A percentile compares a stretch with the other conserved stretches of the same genome.
phyloP scores from a whole-genome alignment of 2,329 filamentous ascomycete species.

The Hypoxylon sp. region DNA sequence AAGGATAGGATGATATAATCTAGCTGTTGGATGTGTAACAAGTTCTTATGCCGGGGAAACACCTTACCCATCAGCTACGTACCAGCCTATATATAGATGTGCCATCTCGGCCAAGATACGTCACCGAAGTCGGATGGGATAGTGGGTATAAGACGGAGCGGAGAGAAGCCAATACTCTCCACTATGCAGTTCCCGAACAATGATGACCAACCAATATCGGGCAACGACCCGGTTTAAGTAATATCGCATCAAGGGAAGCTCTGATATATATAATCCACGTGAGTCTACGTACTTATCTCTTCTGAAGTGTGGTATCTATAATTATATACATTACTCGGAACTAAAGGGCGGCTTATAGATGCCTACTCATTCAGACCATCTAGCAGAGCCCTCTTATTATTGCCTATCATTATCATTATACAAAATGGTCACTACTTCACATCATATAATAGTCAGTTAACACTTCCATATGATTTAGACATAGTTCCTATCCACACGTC shows the following conservation, averaged over 20 bases:
- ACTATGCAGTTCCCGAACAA: constrained; percentile 18
- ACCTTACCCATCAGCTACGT: constrained; percentile 5
- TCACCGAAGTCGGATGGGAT: constrained; percentile 41
- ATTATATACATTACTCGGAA: constrained; percentile 8
- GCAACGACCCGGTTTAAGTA: constrained; percentile 30
- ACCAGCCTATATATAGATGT: constrained; percentile 15
- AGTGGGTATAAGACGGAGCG: constrained; percentile 34
- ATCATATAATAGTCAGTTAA: not conserved
- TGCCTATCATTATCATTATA: not conserved
- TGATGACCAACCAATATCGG: constrained; percentile 23
- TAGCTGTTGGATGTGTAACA: not conserved
- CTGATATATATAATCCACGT: not conserved
- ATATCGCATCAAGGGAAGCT: not conserved
- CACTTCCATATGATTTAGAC: not conserved
- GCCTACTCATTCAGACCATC: not conserved
- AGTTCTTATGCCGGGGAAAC: constrained; percentile 1
- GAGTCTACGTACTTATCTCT: constrained; percentile 12
- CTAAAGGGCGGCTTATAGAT: not conserved
- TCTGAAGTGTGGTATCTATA: not conserved
- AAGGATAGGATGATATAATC: not conserved
- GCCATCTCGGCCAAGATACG: constrained; percentile 23
- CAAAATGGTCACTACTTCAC: not conserved
- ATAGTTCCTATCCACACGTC: not conserved
- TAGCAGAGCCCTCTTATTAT: not conserved
- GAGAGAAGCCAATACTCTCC: constrained; percentile 31